Evolutionary conservation across 2,329 filamentous ascomycete genomes (phyloP).

Genomic region (Trichoderma breve): DNA sequence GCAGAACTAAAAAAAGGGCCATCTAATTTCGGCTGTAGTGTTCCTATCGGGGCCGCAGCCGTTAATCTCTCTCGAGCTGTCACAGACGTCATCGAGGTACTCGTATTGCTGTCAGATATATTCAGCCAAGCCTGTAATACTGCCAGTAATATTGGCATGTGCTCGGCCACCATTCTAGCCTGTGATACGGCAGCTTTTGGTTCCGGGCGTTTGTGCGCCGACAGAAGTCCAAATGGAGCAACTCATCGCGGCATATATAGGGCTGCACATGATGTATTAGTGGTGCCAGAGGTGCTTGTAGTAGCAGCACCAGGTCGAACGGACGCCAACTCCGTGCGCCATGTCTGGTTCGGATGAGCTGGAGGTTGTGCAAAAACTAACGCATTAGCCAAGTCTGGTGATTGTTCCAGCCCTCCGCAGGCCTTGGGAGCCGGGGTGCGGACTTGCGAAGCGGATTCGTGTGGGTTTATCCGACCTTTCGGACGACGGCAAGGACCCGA

Average conservation of each 20-base stretch:
- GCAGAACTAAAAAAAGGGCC: constrained; percentile 6
- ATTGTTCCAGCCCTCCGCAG: constrained; percentile 10
- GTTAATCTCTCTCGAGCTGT: not conserved
- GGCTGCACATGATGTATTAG: not conserved
- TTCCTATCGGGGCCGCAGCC: not conserved
- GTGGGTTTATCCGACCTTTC: constrained; percentile 11
- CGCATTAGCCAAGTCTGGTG: constrained; percentile 4
- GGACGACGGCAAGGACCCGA: constrained; percentile 16
- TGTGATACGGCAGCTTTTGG: not conserved
- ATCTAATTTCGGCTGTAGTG: constrained; percentile 1
- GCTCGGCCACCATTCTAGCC: not conserved
- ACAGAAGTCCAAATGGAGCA: not conserved
- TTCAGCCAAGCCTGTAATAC: not conserved
- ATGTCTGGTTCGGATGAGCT: not conserved
- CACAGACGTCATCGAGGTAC: constrained; percentile 10
- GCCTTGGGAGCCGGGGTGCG: not conserved
- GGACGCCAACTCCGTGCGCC: not conserved
- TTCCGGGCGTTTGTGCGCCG: not conserved
- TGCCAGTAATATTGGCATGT: not conserved
- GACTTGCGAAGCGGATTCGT: constrained; percentile 15
- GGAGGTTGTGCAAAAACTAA: not conserved
- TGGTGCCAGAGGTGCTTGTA: not conserved
- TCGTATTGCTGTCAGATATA: not conserved
- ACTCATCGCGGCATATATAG: not conserved
- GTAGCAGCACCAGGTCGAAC: not conserved